These are phyloP conservation scores for Rhodotorula sphaerocarpa DNA, from an alignment of 768 basidiomycete genomes.

Conservation along the genomic window DNA sequence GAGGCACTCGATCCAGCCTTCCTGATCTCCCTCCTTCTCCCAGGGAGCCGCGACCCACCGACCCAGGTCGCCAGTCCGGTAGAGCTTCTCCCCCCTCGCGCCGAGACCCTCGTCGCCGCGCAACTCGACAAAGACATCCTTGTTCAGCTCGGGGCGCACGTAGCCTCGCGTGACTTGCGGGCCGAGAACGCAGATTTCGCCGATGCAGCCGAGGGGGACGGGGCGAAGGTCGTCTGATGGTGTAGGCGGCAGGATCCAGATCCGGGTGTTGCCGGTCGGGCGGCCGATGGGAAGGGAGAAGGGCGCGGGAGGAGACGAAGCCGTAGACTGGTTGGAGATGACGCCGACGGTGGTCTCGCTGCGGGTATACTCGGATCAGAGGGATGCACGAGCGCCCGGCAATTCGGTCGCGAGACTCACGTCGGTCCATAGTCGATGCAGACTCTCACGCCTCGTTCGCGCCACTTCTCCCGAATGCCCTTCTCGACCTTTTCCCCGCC, in stretches of 20 bases:
- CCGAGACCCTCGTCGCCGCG: slow-evolving; percentile 1
- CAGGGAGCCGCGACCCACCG: slow-evolving; percentile 15
- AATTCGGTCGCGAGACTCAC: too few relatives aligned
- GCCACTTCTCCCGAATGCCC: slow-evolving; percentile 27
- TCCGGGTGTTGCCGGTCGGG: slow-evolving; percentile 22
- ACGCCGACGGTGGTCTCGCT: slow-evolving; percentile 36
- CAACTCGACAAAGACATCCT: slow-evolving; percentile 17
- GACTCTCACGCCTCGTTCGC: slow-evolving; percentile 28
- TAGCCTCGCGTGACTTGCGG: slow-evolving; percentile 32
- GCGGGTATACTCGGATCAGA: background rate
- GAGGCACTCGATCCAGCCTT: slow-evolving; percentile 32
- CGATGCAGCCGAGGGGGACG: slow-evolving; percentile 29
- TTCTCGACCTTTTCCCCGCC: slow-evolving; percentile 34
- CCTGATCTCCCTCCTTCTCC: slow-evolving; percentile 18
- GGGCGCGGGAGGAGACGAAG: background rate
- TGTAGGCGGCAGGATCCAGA: slow-evolving; percentile 15
- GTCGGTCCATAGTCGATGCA: slow-evolving; percentile 35
- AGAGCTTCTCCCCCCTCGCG: slow-evolving; percentile 14
- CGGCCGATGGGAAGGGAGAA: slow-evolving; percentile 28
- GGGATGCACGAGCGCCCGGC: background rate
- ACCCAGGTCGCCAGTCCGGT: slow-evolving; percentile 31
- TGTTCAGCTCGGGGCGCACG: slow-evolving; percentile 26
- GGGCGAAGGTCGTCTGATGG: background rate
- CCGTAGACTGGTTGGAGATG: slow-evolving; percentile 26
- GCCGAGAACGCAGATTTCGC: slow-evolving; percentile 33